phyloP scores from a whole-genome alignment of 257 asterid genomes.

The Solanum pinnatisectum region DNA sequence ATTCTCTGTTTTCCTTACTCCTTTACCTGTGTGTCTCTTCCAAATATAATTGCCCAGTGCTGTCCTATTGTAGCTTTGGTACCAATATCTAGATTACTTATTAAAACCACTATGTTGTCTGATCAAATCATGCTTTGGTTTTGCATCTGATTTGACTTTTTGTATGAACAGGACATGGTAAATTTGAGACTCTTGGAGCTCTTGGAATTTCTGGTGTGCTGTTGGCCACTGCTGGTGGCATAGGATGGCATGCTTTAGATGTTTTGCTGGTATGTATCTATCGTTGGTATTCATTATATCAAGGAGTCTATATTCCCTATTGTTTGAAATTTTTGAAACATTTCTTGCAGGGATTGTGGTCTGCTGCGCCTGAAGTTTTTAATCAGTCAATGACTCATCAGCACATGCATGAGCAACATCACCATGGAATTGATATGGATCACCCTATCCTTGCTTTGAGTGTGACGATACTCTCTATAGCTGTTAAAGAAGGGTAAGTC shows the following conservation, averaged over 20 bases:
- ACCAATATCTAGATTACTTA: background rate
- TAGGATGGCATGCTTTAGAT: constrained; percentile 92
- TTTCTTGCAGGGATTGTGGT: constrained; percentile 46
- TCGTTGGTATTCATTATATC: background rate
- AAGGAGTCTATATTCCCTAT: background rate
- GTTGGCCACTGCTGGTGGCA: constrained; percentile 92
- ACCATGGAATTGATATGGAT: constrained; percentile 85
- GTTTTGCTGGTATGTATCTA: constrained; percentile 39
- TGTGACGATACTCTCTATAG: constrained; percentile 70
- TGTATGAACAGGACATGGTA: constrained; percentile 73
- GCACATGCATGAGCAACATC: constrained; percentile 39
- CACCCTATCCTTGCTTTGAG: constrained; percentile 84
- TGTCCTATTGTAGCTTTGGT: background rate
- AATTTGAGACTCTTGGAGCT: constrained; percentile 95
- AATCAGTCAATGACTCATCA: constrained; percentile 41
- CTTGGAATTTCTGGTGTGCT: constrained; percentile 83
- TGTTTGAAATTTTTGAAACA: background rate
- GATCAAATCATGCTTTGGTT: background rate
- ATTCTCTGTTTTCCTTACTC: background rate
- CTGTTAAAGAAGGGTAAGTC: constrained; percentile 85
- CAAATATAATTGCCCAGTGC: background rate
- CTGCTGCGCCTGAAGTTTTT: constrained; percentile 58
- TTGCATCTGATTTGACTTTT: constrained; percentile 9
- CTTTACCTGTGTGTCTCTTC: background rate
- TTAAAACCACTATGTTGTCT: background rate